Conservation (phyloP, 164 flowering plant species). For the Tetracentron sinense region DNA sequence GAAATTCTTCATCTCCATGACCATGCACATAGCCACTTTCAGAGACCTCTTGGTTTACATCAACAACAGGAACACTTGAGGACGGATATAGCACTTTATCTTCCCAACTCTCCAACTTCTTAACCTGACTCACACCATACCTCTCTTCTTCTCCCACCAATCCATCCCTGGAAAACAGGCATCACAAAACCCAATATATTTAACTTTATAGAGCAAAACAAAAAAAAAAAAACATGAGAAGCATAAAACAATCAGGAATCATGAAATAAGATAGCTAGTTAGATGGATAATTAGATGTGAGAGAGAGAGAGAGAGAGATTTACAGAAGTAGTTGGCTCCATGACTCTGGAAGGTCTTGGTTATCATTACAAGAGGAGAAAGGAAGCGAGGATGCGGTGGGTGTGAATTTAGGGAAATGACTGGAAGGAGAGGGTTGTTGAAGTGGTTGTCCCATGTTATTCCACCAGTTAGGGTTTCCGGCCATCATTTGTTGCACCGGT, state of each 20-base stretch:
- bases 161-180: conserved; percentile 45
- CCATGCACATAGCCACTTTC: conserved; percentile 28
- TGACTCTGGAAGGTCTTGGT: conserved; percentile 43
- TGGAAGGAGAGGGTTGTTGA: conserved; percentile 25
- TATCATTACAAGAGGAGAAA: conserved; percentile 25
- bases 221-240: no score
- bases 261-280: no score
- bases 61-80: conserved; percentile 25
- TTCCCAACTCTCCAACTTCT: conserved; percentile 59
- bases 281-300: no score
- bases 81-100: conserved; percentile 43
- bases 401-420: conserved; percentile 19
- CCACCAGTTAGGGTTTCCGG: conserved; percentile 82
- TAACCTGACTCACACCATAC: conserved; percentile 29
- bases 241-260: no score
- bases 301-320: conserved; percentile 18
- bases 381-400: conserved; percentile 18
- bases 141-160: conserved; percentile 51
- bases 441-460: conserved; percentile 39
- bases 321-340: conserved; percentile 61
- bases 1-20: conserved; percentile 40
- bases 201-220: background rate
- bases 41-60: conserved; percentile 57
- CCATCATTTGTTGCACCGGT: conserved; percentile 64
- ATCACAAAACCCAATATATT: background rate